A percentile compares a stretch with the other conserved stretches of the same genome.
Conservation (phyloP, 352 stramenopile species). For the Phytopythium delawarense region DNA sequence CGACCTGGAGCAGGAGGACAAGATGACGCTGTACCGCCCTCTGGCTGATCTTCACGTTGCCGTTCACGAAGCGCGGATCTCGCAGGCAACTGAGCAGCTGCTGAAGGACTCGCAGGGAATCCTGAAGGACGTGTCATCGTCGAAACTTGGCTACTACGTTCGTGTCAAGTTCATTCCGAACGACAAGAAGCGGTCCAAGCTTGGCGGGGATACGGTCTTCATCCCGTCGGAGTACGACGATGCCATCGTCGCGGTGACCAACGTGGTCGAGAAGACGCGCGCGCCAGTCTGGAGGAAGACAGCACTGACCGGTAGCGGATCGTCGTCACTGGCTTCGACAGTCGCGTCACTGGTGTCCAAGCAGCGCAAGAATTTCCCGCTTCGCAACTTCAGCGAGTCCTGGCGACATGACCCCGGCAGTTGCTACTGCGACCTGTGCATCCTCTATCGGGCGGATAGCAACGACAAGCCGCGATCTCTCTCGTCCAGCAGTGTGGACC, state of each 20-base stretch:
- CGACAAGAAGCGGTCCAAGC: slow-evolving; percentile 46
- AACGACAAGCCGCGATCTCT: background rate
- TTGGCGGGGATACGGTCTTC: slow-evolving; percentile 46
- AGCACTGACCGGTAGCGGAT: slow-evolving; percentile 7
- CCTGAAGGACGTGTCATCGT: slow-evolving; percentile 54
- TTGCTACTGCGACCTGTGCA: slow-evolving; percentile 55
- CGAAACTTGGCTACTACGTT: slow-evolving; percentile 68
- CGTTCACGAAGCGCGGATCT: slow-evolving; percentile 67
- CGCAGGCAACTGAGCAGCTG: slow-evolving; percentile 42
- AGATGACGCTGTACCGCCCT: slow-evolving; percentile 67
- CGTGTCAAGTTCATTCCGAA: slow-evolving; percentile 80
- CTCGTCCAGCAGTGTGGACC: slow-evolving; percentile 2
- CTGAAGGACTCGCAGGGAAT: slow-evolving; percentile 55
- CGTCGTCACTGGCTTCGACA: slow-evolving; percentile 8
- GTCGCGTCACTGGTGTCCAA: slow-evolving; percentile 35
- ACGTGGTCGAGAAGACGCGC: slow-evolving; percentile 55
- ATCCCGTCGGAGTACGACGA: slow-evolving; percentile 64
- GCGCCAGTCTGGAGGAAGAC: slow-evolving; percentile 49
- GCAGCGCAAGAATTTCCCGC: slow-evolving; percentile 55
- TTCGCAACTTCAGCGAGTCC: slow-evolving; percentile 77
- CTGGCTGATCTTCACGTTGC: slow-evolving; percentile 66
- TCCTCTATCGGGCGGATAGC: background rate
- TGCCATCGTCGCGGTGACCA: slow-evolving; percentile 67
- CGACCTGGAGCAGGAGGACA: slow-evolving; percentile 64
- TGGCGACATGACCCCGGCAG: slow-evolving; percentile 53